A percentile compares a stretch with the other conserved stretches of the same genome.
These are phyloP conservation scores for Aspergillus neoniger DNA, from an alignment of 2,329 filamentous ascomycete species.

Conservation along the genomic window DNA sequence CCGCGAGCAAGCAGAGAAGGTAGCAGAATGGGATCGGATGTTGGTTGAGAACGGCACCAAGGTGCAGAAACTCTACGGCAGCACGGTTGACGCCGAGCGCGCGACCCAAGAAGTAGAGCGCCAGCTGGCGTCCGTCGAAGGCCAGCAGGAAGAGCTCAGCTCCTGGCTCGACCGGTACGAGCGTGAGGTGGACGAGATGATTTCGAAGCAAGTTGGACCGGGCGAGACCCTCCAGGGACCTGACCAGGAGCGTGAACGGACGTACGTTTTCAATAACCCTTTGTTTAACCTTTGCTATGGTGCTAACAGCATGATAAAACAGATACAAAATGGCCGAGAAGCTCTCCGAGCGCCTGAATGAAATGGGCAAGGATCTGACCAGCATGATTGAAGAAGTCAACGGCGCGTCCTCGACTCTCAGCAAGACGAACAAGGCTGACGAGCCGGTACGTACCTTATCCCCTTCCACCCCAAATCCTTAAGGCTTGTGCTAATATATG, in stretches of 20 bases:
- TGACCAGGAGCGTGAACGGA: slow-evolving; percentile 92
- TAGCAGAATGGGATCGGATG: slow-evolving; percentile 87
- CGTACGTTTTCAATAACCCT: slow-evolving; percentile 54
- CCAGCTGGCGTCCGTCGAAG: slow-evolving; percentile 84
- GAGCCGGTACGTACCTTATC: slow-evolving; percentile 70
- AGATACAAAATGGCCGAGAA: slow-evolving; percentile 90
- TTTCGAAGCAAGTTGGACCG: slow-evolving; percentile 74
- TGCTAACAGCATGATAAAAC: slow-evolving; percentile 24
- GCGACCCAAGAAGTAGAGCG: slow-evolving; percentile 92
- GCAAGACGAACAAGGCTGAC: slow-evolving; percentile 84
- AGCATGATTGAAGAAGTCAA: slow-evolving; percentile 99
- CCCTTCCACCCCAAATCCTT: background rate
- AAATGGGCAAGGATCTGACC: slow-evolving; percentile 87
- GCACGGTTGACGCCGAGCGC: slow-evolving; percentile 89
- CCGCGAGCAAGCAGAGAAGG: slow-evolving; percentile 82
- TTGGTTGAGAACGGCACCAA: slow-evolving; percentile 93
- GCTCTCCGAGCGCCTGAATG: slow-evolving; percentile 83
- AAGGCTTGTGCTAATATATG: background rate
- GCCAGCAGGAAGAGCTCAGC: slow-evolving; percentile 87
- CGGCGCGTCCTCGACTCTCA: slow-evolving; percentile 81
- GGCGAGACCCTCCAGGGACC: slow-evolving; percentile 78
- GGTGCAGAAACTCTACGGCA: slow-evolving; percentile 88
- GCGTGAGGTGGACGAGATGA: slow-evolving; percentile 84
- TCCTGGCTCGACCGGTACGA: slow-evolving; percentile 90
- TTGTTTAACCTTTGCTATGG: background rate